phyloP scores from a whole-genome alignment of 2,329 filamentous ascomycete genomes.

The Fusarium sublunatum region DNA sequence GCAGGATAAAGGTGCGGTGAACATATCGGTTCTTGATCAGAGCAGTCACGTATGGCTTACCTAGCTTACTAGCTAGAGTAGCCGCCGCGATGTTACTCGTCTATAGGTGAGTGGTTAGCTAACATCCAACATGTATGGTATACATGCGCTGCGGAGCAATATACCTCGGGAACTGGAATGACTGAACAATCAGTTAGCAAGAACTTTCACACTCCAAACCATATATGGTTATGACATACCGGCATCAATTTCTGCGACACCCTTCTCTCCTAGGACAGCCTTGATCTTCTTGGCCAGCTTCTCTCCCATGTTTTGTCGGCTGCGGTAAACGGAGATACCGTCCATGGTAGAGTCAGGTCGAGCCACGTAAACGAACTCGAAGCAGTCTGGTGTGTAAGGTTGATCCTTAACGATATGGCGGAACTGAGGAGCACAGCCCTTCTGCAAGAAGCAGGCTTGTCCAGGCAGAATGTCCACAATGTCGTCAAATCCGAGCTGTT shows the following conservation, averaged over 20 bases:
- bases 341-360: conserved; percentile 86
- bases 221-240: conserved; percentile 41
- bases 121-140: not conserved
- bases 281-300: conserved; percentile 81
- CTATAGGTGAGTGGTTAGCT: conserved; percentile 50
- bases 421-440: conserved; percentile 79
- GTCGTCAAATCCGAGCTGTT: conserved; percentile 81
- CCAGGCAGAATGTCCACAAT: conserved; percentile 84
- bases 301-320: conserved; percentile 86
- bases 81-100: conserved; percentile 86
- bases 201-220: not conserved
- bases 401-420: conserved; percentile 75
- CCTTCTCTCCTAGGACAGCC: conserved; percentile 73
- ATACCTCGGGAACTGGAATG: conserved; percentile 73
- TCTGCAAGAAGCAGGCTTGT: conserved; percentile 86
- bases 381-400: conserved; percentile 77
- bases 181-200: conserved; percentile 57
- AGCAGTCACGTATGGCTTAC: conserved; percentile 81
- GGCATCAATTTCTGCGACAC: conserved; percentile 80
- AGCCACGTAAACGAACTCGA: conserved; percentile 77
- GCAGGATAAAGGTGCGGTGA: conserved; percentile 82
- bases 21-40: conserved; percentile 94
- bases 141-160: not conserved
- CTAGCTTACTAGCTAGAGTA: conserved; percentile 77
- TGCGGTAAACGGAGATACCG: conserved; percentile 86